Conservation (phyloP, 1,284 basidiomycete species). For the Leccinum holopus region DNA sequence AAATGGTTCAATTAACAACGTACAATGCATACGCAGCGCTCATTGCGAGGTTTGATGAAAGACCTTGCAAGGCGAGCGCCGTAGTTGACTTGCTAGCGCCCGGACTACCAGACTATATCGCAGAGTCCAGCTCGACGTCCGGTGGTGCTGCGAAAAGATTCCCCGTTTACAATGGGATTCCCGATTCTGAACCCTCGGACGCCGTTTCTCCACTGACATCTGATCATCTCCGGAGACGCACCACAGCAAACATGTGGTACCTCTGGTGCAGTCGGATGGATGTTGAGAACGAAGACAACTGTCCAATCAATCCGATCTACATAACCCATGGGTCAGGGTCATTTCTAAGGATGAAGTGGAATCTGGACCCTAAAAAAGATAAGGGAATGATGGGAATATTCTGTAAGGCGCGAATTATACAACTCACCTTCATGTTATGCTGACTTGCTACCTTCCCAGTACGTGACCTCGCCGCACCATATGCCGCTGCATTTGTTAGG, state of each 20-base stretch:
- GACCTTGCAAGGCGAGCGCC: constrained; percentile 11
- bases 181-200: neutral
- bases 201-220: neutral
- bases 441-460: neutral
- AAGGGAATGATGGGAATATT: neutral
- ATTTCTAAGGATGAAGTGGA: neutral
- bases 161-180: constrained; percentile 3
- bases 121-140: neutral
- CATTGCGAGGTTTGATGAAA: constrained; percentile 7
- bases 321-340: neutral
- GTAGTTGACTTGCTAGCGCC: constrained; percentile 1
- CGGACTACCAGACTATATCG: neutral
- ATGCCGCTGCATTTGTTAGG: neutral
- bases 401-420: neutral
- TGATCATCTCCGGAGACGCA: constrained; percentile 1
- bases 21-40: constrained; percentile 16
- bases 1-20: constrained; percentile 8
- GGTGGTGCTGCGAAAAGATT: constrained; percentile 4
- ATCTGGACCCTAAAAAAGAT: neutral
- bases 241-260: neutral
- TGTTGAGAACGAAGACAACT: neutral
- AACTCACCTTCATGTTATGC: neutral
- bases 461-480: neutral
- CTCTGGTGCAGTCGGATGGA: neutral
- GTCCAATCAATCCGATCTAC: neutral